Conservation (phyloP, 257 asterid genomes). For the Perilla frutescens region DNA sequence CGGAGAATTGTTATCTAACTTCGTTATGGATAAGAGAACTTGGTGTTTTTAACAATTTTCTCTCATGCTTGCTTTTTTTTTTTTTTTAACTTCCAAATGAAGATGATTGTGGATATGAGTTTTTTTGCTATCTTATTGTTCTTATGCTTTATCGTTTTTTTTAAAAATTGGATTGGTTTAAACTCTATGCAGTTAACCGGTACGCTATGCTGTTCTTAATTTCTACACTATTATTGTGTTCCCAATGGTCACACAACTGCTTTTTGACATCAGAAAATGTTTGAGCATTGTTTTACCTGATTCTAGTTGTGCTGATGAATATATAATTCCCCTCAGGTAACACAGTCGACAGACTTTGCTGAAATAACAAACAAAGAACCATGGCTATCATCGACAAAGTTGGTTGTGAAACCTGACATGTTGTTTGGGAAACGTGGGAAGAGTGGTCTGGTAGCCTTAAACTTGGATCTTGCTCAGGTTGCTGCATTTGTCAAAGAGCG, state of each 20-base stretch:
- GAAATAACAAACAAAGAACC: conserved; percentile 82
- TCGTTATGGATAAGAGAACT: conserved; percentile 6
- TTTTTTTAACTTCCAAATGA: too few relatives aligned
- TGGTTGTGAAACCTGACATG: conserved; percentile 97
- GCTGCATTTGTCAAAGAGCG: conserved; percentile 86
- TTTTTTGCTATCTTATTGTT: too few relatives aligned
- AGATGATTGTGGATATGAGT: too few relatives aligned
- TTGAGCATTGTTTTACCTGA: conserved; percentile 13
- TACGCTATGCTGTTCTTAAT: not conserved
- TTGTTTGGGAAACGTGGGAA: conserved; percentile 94
- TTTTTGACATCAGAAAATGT: not conserved
- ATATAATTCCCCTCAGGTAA: conserved; percentile 52
- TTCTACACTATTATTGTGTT: not conserved
- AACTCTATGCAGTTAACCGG: not conserved
- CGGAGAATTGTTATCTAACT: not conserved
- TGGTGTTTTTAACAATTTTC: not conserved
- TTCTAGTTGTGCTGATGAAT: conserved; percentile 24
- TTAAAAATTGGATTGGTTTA: too few relatives aligned
- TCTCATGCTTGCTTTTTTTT: too few relatives aligned
- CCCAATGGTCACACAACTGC: not conserved
- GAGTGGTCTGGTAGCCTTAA: conserved; percentile 90
- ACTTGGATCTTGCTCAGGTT: conserved; percentile 82
- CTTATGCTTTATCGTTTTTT: too few relatives aligned
- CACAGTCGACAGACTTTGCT: conserved; percentile 69
- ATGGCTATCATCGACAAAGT: conserved; percentile 86